A percentile compares a stretch with the other conserved stretches of the same genome.
phyloP scores from a whole-genome alignment of 345 rosid genomes.

The Mangifera indica region DNA sequence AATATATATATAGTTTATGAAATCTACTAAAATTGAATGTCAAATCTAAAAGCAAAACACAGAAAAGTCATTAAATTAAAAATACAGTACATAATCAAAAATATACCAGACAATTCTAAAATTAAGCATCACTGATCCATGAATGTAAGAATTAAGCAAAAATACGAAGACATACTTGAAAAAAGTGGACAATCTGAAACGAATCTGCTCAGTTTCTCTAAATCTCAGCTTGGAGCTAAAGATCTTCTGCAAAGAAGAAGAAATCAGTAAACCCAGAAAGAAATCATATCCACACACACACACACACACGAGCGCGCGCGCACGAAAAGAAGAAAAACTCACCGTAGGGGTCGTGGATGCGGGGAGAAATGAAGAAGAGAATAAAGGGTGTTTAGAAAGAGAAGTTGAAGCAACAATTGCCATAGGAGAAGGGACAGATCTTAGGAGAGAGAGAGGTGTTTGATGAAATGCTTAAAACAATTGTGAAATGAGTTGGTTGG shows the following conservation, averaged over 20 bases:
- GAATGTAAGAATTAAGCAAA: neutral
- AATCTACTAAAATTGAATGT: neutral
- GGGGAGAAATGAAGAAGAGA: neutral
- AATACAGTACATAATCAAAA: neutral
- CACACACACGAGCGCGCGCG: neutral
- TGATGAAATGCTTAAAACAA: neutral
- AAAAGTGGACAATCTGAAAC: conserved; percentile 26
- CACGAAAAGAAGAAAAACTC: neutral
- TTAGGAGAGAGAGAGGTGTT: neutral
- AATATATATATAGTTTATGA: neutral
- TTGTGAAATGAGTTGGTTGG: conserved; percentile 6
- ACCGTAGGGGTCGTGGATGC: neutral
- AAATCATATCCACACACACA: neutral
- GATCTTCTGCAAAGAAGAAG: conserved; percentile 29
- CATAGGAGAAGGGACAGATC: neutral
- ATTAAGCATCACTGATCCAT: neutral
- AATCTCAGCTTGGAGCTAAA: conserved; percentile 24
- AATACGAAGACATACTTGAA: conserved; percentile 32
- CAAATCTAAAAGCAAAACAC: neutral
- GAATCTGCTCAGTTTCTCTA: conserved; percentile 34
- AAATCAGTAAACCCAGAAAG: conserved; percentile 15
- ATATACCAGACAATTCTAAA: neutral
- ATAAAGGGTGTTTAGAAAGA: conserved; percentile 1
- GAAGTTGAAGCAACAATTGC: neutral
- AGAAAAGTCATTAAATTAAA: neutral